phyloP scores from a whole-genome alignment of 2,329 filamentous ascomycete genomes.

The Leptographium lundbergii region DNA sequence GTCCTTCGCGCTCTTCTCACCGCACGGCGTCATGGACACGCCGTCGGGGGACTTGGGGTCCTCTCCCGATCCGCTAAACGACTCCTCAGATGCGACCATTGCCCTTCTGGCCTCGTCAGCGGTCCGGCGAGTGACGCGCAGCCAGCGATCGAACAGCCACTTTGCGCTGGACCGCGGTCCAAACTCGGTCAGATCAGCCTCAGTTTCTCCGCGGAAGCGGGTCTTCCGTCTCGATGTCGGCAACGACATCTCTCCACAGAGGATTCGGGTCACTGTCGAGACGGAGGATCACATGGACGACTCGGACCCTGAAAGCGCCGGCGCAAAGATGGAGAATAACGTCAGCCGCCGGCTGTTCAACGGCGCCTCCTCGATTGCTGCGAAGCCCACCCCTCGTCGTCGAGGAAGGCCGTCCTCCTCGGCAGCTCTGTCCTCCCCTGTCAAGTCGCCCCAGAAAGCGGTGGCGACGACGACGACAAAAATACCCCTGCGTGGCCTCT shows the following conservation, averaged over 20 bases:
- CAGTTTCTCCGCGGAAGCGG: slow-evolving; percentile 38
- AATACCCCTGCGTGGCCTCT: slow-evolving; percentile 33
- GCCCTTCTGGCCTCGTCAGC: slow-evolving; percentile 13
- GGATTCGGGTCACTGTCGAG: slow-evolving; percentile 42
- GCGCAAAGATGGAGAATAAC: slow-evolving; percentile 11
- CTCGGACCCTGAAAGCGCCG: slow-evolving; percentile 4
- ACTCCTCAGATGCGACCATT: slow-evolving; percentile 14
- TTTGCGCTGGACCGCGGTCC: slow-evolving; percentile 18
- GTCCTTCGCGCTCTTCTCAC: not conserved
- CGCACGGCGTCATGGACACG: slow-evolving; percentile 1
- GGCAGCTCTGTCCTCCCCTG: not conserved
- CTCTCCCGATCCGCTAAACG: slow-evolving; percentile 38
- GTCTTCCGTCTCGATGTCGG: slow-evolving; percentile 45
- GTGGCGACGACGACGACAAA: slow-evolving; percentile 26
- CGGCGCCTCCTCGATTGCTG: slow-evolving; percentile 16
- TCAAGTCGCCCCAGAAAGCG: slow-evolving; percentile 19
- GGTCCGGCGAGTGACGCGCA: slow-evolving; percentile 30
- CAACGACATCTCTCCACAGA: slow-evolving; percentile 34
- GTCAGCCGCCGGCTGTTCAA: slow-evolving; percentile 22
- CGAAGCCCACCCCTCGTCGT: slow-evolving; percentile 23
- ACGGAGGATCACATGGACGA: slow-evolving; percentile 22
- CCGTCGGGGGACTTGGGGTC: slow-evolving; percentile 24
- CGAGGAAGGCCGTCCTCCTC: slow-evolving; percentile 7
- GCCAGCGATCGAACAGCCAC: slow-evolving; percentile 27
- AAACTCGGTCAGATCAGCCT: slow-evolving; percentile 8